Percentiles rank a stretch among this genome's conserved stretches.
Conservation (phyloP, 331 rosid species). For the Malus hybrid region DNA sequence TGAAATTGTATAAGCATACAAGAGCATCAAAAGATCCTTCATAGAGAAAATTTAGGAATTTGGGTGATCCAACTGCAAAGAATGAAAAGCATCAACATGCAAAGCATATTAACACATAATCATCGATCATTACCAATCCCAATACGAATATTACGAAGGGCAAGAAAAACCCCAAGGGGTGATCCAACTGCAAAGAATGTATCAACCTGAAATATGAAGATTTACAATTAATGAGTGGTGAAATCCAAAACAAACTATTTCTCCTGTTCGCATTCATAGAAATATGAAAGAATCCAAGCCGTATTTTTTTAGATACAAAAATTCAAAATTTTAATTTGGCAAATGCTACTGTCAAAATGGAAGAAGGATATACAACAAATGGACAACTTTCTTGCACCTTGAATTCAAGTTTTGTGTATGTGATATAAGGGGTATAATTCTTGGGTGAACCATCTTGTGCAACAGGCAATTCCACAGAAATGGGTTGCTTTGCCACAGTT, state of each 20-base stretch:
- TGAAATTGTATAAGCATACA: background rate
- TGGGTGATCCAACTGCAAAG: background rate
- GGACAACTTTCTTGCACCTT: conserved; percentile 40
- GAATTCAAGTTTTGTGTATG: conserved; percentile 80
- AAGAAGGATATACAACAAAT: background rate
- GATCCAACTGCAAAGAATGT: conserved; percentile 98
- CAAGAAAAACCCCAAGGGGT: conserved; percentile 97
- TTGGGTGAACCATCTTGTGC: conserved; percentile 38
- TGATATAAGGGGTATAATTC: conserved; percentile 67
- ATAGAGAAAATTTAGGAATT: too few species aligned
- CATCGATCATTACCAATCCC: conserved; percentile 62
- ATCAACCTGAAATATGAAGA: conserved; percentile 61
- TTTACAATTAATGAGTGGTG: conserved; percentile 9
- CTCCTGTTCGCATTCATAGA: too few species aligned
- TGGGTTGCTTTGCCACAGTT: conserved; percentile 30
- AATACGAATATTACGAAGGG: conserved; percentile 85
- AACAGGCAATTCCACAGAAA: conserved; percentile 27
- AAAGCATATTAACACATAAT: conserved; percentile 5
- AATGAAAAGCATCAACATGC: background rate
- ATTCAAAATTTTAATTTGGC: background rate
- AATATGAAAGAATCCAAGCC: too few species aligned
- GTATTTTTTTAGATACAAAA: too few species aligned
- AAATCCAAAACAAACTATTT: too few species aligned
- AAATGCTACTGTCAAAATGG: background rate
- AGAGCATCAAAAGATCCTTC: background rate